Conservation (phyloP, 495 filamentous ascomycete genomes). For the Penicillium mononematosum region DNA sequence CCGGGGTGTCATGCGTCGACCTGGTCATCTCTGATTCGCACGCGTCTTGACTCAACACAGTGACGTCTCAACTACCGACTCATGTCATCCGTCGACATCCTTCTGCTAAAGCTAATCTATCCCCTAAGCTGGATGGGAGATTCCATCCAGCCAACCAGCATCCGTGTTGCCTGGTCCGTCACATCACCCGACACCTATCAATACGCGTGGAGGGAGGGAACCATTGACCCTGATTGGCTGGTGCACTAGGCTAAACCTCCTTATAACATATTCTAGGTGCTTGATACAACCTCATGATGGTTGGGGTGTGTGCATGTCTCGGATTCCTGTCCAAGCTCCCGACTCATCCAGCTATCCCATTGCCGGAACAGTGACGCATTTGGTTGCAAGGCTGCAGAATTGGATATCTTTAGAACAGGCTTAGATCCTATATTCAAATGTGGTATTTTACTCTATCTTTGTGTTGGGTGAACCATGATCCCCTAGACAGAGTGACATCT, state of each 20-base stretch:
- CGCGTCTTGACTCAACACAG: constrained; percentile 18
- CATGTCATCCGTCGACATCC: constrained; percentile 1
- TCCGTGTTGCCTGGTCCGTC: not conserved
- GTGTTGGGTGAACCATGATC: too few species aligned
- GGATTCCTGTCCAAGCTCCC: constrained; percentile 10
- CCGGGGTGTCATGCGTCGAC: constrained; percentile 25
- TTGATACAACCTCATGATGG: constrained; percentile 5
- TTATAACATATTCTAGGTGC: not conserved
- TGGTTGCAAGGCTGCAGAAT: constrained; percentile 3
- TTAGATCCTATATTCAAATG: not conserved
- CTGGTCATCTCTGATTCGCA: constrained; percentile 27
- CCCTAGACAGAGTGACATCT: not conserved
- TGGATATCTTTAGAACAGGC: constrained; percentile 4
- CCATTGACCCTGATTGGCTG: constrained; percentile 18
- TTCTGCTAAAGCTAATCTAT: not conserved
- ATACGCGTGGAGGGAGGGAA: constrained; percentile 17
- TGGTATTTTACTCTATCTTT: not conserved
- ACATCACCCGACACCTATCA: constrained; percentile 33
- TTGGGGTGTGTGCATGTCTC: constrained; percentile 6
- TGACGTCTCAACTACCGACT: constrained; percentile 13
- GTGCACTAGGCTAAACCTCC: constrained; percentile 7
- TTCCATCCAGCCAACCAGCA: constrained; percentile 15
- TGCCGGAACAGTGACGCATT: not conserved
- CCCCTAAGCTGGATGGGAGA: not conserved
- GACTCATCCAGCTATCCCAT: not conserved